Evolutionary conservation across 192 early-diverging fungal species (phyloP).

Genomic region (Phycomyces nitens): DNA sequence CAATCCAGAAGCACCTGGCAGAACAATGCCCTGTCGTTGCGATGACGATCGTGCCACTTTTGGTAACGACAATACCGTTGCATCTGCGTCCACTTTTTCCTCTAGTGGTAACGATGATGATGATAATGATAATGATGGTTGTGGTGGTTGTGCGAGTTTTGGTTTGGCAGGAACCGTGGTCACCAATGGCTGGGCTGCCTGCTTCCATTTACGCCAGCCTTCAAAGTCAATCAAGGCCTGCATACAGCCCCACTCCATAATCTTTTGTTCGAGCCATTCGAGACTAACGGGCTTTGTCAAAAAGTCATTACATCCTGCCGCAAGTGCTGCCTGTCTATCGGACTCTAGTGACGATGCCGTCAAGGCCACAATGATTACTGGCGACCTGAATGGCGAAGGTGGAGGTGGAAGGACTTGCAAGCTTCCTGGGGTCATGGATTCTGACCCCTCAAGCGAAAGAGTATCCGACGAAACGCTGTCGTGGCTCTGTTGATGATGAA

Average conservation of each 20-base stretch:
- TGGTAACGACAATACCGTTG: too few species aligned
- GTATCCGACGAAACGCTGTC: not conserved
- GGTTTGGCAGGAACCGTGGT: not conserved
- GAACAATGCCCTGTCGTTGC: not conserved
- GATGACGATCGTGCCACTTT: not conserved
- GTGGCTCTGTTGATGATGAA: slow-evolving; percentile 9
- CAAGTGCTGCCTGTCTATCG: slow-evolving; percentile 69
- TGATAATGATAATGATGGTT: not conserved
- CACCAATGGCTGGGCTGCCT: not conserved
- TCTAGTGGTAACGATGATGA: too few species aligned
- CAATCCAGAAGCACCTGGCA: not conserved
- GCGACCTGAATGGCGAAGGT: slow-evolving; percentile 48
- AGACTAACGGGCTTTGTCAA: slow-evolving; percentile 84
- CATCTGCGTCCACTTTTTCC: too few species aligned
- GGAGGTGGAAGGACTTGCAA: slow-evolving; percentile 7
- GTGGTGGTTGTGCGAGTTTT: not conserved
- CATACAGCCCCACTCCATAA: slow-evolving; percentile 92
- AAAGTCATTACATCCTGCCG: slow-evolving; percentile 89
- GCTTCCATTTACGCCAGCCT: slow-evolving; percentile 58
- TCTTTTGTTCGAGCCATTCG: slow-evolving; percentile 81
- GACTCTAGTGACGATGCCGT: slow-evolving; percentile 73
- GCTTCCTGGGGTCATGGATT: not conserved
- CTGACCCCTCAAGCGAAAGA: not conserved
- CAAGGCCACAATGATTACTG: slow-evolving; percentile 85
- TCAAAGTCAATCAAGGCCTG: slow-evolving; percentile 88